Evolutionary conservation across 2,329 filamentous ascomycete species (phyloP).

Genomic region (Botrytis medusae): DNA sequence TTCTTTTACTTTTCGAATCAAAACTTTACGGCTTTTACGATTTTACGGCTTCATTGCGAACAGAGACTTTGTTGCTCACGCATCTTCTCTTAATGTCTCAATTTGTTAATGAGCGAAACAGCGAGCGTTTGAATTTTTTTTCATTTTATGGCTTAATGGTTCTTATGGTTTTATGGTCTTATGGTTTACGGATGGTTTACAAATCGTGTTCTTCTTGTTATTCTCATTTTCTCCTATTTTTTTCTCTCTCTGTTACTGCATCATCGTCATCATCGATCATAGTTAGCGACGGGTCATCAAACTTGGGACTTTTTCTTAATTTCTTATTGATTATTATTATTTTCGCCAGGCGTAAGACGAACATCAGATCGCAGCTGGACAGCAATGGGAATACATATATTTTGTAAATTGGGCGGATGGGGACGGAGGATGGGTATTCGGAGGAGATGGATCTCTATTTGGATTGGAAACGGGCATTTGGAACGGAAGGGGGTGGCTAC

Average conservation of each 20-base stretch:
- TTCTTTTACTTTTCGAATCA: constrained; percentile 12
- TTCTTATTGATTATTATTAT: constrained; percentile 10
- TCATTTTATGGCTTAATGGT: constrained; percentile 39
- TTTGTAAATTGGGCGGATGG: constrained; percentile 19
- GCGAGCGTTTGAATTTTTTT: constrained; percentile 36
- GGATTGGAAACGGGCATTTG: constrained; percentile 18
- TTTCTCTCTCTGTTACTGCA: constrained; percentile 15
- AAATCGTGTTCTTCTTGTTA: constrained; percentile 19
- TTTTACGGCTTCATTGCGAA: constrained; percentile 36
- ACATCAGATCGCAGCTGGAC: constrained; percentile 23
- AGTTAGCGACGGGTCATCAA: constrained; percentile 25
- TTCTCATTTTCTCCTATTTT: constrained; percentile 8
- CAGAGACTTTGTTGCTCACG: constrained; percentile 52
- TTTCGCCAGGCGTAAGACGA: constrained; percentile 22
- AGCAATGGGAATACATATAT: constrained; percentile 21
- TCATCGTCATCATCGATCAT: constrained; percentile 23
- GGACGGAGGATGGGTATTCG: constrained; percentile 4
- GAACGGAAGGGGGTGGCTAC: constrained; percentile 10
- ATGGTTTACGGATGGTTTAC: constrained; percentile 15
- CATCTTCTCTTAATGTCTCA: constrained; percentile 39
- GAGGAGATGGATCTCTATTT: constrained; percentile 20
- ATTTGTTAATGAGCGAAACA: constrained; percentile 35
- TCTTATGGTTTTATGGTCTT: constrained; percentile 23
- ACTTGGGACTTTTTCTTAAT: constrained; percentile 20
- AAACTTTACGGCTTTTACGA: constrained; percentile 29